phyloP scores from a whole-genome alignment of 176 grass and related monocot species.

The Elymus sibiricus region DNA sequence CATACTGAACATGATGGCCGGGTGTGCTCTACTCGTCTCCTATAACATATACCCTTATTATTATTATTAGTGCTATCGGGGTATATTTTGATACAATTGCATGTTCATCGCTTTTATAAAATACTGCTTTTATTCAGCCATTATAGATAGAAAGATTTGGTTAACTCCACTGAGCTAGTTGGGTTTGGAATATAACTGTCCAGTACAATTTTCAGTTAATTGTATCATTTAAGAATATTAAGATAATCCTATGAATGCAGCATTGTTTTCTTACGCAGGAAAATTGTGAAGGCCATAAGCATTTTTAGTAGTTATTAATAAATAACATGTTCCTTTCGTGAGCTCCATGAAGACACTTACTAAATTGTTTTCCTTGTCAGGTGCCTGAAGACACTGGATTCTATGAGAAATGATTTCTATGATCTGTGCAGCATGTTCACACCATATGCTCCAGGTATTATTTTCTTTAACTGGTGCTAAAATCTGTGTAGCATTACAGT shows the following conservation, averaged over 20 bases:
- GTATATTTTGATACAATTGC: not conserved
- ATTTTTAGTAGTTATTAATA: not conserved
- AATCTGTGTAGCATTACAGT: not conserved
- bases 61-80: not conserved
- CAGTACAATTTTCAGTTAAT: not conserved
- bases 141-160: not conserved
- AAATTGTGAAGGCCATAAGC: not conserved
- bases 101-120: not conserved
- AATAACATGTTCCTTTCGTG: not conserved
- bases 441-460: slow-evolving; percentile 59
- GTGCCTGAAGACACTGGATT: slow-evolving; percentile 33
- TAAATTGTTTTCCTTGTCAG: slow-evolving; percentile 26
- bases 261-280: not conserved
- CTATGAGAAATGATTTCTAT: slow-evolving; percentile 43
- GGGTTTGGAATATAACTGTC: not conserved
- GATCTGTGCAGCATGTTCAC: slow-evolving; percentile 32
- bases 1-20: not conserved
- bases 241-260: not conserved
- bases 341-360: not conserved
- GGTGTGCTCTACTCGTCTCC: not conserved
- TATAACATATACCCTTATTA: not conserved
- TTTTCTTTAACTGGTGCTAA: not conserved
- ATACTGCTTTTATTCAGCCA: not conserved
- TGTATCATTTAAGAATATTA: not conserved
- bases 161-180: not conserved